Conservation (phyloP, 2,329 filamentous ascomycete species). For the Claviceps pazoutovae region DNA sequence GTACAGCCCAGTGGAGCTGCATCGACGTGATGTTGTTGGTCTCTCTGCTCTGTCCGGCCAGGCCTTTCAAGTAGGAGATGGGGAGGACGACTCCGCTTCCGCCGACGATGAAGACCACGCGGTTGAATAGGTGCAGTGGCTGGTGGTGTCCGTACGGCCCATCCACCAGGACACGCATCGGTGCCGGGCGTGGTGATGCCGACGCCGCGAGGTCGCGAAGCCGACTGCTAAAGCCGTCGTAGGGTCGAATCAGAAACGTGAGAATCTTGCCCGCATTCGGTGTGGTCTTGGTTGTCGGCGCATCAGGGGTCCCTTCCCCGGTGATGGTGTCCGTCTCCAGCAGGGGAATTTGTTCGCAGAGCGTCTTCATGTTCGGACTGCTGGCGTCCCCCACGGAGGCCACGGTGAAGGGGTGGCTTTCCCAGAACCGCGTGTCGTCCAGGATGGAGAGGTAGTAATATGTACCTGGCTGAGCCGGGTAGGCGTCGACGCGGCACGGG, state of each 20-base stretch:
- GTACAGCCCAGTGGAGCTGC: slow-evolving; percentile 29
- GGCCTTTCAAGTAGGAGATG: slow-evolving; percentile 22
- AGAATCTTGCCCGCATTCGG: slow-evolving; percentile 11
- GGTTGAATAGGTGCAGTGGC: slow-evolving; percentile 23
- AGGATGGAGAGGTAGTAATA: slow-evolving; percentile 33
- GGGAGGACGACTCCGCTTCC: slow-evolving; percentile 31
- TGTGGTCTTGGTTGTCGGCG: neutral
- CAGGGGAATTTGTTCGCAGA: slow-evolving; percentile 20
- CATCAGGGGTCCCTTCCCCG: neutral
- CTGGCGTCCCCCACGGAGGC: slow-evolving; percentile 16
- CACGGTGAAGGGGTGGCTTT: slow-evolving; percentile 37
- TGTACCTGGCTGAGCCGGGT: slow-evolving; percentile 24
- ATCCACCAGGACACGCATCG: slow-evolving; percentile 26
- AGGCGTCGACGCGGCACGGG: slow-evolving; percentile 20
- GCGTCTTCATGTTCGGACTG: slow-evolving; percentile 5
- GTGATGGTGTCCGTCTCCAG: slow-evolving; percentile 11
- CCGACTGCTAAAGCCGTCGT: slow-evolving; percentile 28
- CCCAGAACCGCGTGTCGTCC: slow-evolving; percentile 27
- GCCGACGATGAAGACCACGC: slow-evolving; percentile 29
- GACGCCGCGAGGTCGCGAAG: slow-evolving; percentile 19
- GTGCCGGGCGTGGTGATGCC: slow-evolving; percentile 12
- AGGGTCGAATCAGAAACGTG: slow-evolving; percentile 31
- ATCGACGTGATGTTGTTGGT: slow-evolving; percentile 12
- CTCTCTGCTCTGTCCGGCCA: slow-evolving; percentile 10
- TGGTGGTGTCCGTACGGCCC: slow-evolving; percentile 30